phyloP scores from a whole-genome alignment of 441 rosid species.

The Brassica balearica region DNA sequence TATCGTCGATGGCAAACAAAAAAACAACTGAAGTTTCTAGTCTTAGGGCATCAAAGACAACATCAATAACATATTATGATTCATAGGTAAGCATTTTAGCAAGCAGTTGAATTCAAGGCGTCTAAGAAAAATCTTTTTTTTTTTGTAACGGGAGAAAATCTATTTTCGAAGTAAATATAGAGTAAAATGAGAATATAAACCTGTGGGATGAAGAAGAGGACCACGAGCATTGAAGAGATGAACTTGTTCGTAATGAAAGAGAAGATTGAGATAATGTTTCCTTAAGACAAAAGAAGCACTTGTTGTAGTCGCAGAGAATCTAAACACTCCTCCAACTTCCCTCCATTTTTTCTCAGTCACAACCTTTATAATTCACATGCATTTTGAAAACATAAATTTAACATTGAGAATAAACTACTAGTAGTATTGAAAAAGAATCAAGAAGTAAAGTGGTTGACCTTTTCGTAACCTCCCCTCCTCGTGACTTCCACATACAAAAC shows the following conservation, averaged over 20 bases:
- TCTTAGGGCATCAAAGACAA: constrained; percentile 14
- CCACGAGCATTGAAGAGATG: constrained; percentile 80
- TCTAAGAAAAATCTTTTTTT: not conserved
- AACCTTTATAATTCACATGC: constrained; percentile 63
- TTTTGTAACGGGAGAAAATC: too few relatives aligned
- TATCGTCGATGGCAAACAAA: not conserved
- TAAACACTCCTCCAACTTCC: constrained; percentile 92
- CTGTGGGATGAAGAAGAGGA: constrained; percentile 61
- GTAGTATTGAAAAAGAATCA: constrained; percentile 9
- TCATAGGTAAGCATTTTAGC: constrained; percentile 15
- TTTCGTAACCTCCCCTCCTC: constrained; percentile 87
- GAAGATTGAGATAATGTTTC: constrained; percentile 84
- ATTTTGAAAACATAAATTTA: constrained; percentile 12
- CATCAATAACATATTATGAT: not conserved
- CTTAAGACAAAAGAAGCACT: constrained; percentile 95
- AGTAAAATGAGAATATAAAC: constrained; percentile 39
- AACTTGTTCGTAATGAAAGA: constrained; percentile 92
- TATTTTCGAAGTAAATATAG: not conserved
- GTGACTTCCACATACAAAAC: constrained; percentile 90
- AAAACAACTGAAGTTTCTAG: not conserved
- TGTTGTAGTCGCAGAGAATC: constrained; percentile 88
- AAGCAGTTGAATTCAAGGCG: not conserved
- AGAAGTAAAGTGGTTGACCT: constrained; percentile 53
- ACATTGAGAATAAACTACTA: constrained; percentile 1
- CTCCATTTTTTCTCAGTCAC: constrained; percentile 98